Conservation (phyloP, 768 basidiomycete species). For the Amanita rimosa region DNA sequence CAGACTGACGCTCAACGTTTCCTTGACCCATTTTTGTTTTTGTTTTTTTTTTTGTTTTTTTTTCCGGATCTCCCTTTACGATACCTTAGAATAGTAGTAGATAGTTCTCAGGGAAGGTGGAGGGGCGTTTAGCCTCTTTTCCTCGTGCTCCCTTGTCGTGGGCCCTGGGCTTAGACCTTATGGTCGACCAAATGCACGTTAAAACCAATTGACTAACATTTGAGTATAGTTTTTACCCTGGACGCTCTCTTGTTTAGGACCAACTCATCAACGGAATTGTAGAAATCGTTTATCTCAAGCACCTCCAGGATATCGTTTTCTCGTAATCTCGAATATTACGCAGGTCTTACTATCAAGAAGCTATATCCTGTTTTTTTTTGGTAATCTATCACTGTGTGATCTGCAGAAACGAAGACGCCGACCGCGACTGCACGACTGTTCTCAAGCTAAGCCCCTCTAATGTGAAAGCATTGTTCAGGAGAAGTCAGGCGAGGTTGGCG, state of each 20-base stretch:
- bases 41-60: not conserved
- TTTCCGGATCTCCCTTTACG: no score
- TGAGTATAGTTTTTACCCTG: no score
- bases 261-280: no score
- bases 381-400: no score
- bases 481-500: slow-evolving; percentile 60
- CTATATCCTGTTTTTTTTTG: no score
- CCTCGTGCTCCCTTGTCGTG: not conserved
- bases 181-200: not conserved
- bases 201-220: no score
- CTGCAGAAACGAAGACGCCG: slow-evolving; percentile 64
- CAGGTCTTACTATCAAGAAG: no score
- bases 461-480: slow-evolving; percentile 71
- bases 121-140: no score
- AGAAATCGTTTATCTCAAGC: no score
- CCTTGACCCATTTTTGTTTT: not conserved
- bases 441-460: slow-evolving; percentile 45
- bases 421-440: slow-evolving; percentile 66
- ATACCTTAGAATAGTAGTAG: not conserved
- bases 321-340: no score
- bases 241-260: no score
- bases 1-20: not conserved
- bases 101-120: not conserved
- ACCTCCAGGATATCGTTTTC: no score
- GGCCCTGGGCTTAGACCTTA: not conserved